These are phyloP conservation scores for Rutstroemia sp. DNA, from an alignment of 2,329 filamentous ascomycete genomes.

Conservation along the genomic window DNA sequence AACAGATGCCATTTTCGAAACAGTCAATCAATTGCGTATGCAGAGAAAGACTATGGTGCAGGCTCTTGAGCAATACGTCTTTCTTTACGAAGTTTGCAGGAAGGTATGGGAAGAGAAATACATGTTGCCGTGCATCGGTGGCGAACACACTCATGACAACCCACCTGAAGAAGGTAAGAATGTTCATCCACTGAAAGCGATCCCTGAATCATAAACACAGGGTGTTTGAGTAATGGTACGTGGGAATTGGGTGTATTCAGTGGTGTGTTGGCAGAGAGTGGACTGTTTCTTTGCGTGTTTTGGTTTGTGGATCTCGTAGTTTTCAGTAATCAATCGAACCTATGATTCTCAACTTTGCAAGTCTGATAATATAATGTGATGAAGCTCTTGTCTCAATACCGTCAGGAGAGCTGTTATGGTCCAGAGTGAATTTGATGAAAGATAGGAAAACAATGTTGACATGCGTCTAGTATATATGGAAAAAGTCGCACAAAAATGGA, in stretches of 20 bases:
- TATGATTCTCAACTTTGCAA: neutral
- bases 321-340: neutral
- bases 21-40: slow-evolving; percentile 72
- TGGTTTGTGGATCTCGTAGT: neutral
- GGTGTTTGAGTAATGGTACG: neutral
- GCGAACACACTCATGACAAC: slow-evolving; percentile 19
- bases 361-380: too few relatives aligned
- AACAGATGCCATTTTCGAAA: slow-evolving; percentile 66
- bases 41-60: slow-evolving; percentile 97
- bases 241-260: neutral
- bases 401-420: too few relatives aligned
- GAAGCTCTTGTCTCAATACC: too few relatives aligned
- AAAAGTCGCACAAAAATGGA: too few relatives aligned
- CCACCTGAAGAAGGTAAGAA: slow-evolving; percentile 9
- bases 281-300: neutral
- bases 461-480: too few relatives aligned
- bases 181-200: neutral
- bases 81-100: slow-evolving; percentile 80
- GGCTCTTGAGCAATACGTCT: slow-evolving; percentile 72
- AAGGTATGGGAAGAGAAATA: slow-evolving; percentile 67
- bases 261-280: neutral
- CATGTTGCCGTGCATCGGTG: slow-evolving; percentile 18
- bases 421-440: too few relatives aligned
- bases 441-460: too few relatives aligned
- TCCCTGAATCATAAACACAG: neutral